Evolutionary conservation across 73 alveolate genomes (phyloP).

Genomic region (Effrenium voratum): DNA sequence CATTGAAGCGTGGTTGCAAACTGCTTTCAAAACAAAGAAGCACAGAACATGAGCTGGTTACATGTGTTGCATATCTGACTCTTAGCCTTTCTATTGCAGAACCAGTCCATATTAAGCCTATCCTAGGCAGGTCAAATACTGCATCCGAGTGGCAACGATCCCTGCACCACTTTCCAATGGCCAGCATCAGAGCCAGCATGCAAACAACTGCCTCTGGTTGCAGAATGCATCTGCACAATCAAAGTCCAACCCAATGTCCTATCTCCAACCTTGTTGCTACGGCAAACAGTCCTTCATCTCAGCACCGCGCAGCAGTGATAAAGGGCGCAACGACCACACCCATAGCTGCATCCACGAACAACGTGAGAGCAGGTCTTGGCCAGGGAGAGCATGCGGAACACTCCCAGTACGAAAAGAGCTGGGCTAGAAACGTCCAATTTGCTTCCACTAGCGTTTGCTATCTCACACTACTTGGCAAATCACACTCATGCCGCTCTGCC

Average conservation of each 20-base stretch:
- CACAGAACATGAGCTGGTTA: too few relatives aligned
- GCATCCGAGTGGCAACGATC: conserved; percentile 13
- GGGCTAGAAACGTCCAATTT: neutral
- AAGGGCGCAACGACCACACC: conserved; percentile 72
- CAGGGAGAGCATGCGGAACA: neutral
- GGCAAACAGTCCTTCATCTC: neutral
- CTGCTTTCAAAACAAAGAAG: too few relatives aligned
- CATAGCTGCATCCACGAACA: conserved; percentile 66
- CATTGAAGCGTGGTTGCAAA: too few relatives aligned
- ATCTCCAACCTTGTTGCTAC: neutral
- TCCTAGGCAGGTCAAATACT: too few relatives aligned
- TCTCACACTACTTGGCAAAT: neutral
- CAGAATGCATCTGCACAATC: neutral
- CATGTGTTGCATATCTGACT: too few relatives aligned
- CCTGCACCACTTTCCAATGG: neutral
- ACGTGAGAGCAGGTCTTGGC: conserved; percentile 41
- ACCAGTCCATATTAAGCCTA: too few relatives aligned
- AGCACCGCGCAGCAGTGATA: neutral
- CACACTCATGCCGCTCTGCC: too few relatives aligned
- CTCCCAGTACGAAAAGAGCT: neutral
- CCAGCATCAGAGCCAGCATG: neutral
- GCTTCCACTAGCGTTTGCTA: neutral
- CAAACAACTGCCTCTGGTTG: conserved; percentile 5
- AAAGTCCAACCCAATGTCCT: neutral
- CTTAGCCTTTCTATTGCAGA: too few relatives aligned